These are phyloP conservation scores for Bretschneidera sinensis DNA, from an alignment of 345 rosid species.

Conservation along the genomic window DNA sequence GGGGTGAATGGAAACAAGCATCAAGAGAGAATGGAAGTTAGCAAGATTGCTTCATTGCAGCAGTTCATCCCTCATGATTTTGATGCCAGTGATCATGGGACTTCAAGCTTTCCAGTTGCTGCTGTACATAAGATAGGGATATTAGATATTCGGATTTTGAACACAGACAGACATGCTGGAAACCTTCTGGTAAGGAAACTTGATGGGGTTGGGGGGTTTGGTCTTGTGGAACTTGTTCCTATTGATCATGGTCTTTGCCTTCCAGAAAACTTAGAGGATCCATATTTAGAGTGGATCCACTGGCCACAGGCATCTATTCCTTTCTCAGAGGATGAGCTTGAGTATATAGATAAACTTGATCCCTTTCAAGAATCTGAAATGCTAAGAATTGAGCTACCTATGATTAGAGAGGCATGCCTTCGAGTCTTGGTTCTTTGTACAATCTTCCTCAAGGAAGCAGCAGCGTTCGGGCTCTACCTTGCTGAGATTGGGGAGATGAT, in stretches of 20 bases:
- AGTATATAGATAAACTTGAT: constrained; percentile 60
- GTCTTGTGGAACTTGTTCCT: constrained; percentile 79
- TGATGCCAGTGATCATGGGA: constrained; percentile 66
- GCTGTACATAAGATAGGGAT: constrained; percentile 61
- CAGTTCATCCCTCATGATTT: constrained; percentile 60
- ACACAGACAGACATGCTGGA: constrained; percentile 68
- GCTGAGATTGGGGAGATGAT: constrained; percentile 99
- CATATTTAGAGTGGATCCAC: constrained; percentile 98
- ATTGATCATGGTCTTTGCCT: constrained; percentile 95
- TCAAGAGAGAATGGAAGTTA: constrained; percentile 23
- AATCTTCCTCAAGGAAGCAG: constrained; percentile 82
- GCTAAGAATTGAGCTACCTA: constrained; percentile 76
- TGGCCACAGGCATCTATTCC: constrained; percentile 99
- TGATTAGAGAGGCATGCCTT: constrained; percentile 92
- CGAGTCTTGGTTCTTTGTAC: constrained; percentile 77
- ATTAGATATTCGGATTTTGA: constrained; percentile 52
- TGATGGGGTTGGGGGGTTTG: constrained; percentile 63
- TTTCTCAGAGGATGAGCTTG: constrained; percentile 82
- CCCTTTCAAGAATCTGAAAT: constrained; percentile 62
- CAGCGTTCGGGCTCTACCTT: constrained; percentile 69
- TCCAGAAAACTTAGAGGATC: constrained; percentile 93
- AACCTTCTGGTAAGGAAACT: constrained; percentile 79
- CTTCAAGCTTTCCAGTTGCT: constrained; percentile 58
- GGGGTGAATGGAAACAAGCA: constrained; percentile 32
- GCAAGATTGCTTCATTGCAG: constrained; percentile 68